A percentile compares a stretch with the other conserved stretches of the same genome.
Conservation (phyloP, 148 eudicot genomes). For the Simmondsia chinensis region DNA sequence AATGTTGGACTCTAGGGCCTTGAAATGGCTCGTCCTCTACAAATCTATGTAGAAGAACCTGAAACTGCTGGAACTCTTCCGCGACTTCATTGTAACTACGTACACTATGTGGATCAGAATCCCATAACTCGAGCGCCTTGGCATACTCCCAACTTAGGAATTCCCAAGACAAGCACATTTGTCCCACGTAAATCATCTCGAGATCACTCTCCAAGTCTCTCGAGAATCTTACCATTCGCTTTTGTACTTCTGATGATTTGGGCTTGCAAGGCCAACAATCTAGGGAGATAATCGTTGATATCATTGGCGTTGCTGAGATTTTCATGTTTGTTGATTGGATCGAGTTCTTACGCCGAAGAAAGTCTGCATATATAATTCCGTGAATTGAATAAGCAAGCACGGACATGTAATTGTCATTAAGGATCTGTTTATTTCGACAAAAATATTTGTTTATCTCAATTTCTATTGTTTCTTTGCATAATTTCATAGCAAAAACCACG, state of each 20-base stretch:
- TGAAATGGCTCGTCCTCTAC: constrained; percentile 75
- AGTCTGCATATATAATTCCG: constrained; percentile 45
- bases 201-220: constrained; percentile 60
- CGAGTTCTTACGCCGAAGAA: constrained; percentile 81
- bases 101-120: constrained; percentile 45
- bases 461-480: too few species aligned
- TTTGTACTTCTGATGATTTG: constrained; percentile 17
- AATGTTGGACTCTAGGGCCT: constrained; percentile 72
- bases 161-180: constrained; percentile 97
- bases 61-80: constrained; percentile 89
- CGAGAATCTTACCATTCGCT: constrained; percentile 48
- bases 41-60: constrained; percentile 75
- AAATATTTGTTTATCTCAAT: too few species aligned
- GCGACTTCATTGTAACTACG: constrained; percentile 69
- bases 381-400: too few species aligned
- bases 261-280: constrained; percentile 37
- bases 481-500: too few species aligned
- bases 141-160: constrained; percentile 84
- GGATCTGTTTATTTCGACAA: too few species aligned
- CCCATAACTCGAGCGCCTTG: constrained; percentile 83
- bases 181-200: constrained; percentile 85
- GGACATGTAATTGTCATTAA: too few species aligned
- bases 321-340: constrained; percentile 35
- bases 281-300: constrained; percentile 44
- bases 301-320: constrained; percentile 26